Evolutionary conservation across 305 asterid species (phyloP).

Genomic region (Fraxinus sp.): DNA sequence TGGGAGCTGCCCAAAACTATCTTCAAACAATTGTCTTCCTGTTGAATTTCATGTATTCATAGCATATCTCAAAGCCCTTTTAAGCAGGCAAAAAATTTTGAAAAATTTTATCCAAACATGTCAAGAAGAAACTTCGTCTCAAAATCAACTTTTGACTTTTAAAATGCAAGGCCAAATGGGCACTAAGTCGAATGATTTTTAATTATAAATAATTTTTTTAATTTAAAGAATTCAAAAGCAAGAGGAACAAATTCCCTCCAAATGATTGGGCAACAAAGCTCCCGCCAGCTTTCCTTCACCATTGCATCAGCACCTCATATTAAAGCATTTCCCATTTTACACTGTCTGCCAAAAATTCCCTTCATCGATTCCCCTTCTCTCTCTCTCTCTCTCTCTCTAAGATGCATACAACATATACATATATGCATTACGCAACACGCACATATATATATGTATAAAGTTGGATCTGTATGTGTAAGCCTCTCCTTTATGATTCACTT

Average conservation of each 20-base stretch:
- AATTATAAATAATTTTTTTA: background rate
- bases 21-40: too few species aligned
- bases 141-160: background rate
- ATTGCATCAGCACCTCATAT: conserved; percentile 11
- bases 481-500: conserved; percentile 19
- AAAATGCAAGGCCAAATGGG: background rate
- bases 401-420: background rate
- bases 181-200: background rate
- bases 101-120: background rate
- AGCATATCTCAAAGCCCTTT: too few species aligned
- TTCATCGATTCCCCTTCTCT: conserved; percentile 4
- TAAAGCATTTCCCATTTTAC: conserved; percentile 6
- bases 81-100: background rate
- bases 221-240: conserved; percentile 23
- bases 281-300: background rate
- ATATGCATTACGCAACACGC: background rate
- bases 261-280: conserved; percentile 34
- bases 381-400: conserved; percentile 5
- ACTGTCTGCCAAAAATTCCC: conserved; percentile 23
- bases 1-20: too few species aligned
- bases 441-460: background rate
- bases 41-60: too few species aligned
- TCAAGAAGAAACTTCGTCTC: background rate
- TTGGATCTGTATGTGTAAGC: background rate
- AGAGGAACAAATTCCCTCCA: conserved; percentile 50